A percentile compares a stretch with the other conserved stretches of the same genome.
These are phyloP conservation scores for Brassica carinata DNA, from an alignment of 345 rosid genomes.

Conservation along the genomic window DNA sequence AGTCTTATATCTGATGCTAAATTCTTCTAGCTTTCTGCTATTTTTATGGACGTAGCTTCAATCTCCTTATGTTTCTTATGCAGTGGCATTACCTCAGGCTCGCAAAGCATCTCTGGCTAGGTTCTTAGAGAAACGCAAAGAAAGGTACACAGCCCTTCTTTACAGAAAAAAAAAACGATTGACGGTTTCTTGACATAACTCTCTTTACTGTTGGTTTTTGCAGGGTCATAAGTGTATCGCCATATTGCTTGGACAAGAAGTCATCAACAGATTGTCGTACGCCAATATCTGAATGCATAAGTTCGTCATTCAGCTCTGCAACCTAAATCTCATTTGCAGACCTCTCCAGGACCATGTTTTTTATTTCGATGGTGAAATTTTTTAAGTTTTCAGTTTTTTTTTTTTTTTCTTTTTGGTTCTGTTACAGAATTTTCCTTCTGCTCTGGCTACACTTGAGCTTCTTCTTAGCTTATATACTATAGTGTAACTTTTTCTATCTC, in stretches of 20 bases:
- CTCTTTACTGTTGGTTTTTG: constrained; percentile 4
- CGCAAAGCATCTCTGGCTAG: constrained; percentile 85
- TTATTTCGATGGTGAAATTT: neutral
- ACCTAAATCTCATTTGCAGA: constrained; percentile 37
- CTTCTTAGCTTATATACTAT: constrained; percentile 31
- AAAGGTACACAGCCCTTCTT: constrained; percentile 51
- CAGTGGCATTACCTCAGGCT: constrained; percentile 77
- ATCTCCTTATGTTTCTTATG: constrained; percentile 10
- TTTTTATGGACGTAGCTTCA: neutral
- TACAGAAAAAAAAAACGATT: constrained; percentile 15
- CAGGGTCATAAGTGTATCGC: constrained; percentile 53
- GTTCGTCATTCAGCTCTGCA: constrained; percentile 45
- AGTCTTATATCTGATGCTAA: neutral
- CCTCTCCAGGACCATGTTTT: constrained; percentile 9
- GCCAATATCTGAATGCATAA: constrained; percentile 37
- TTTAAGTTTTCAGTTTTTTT: neutral
- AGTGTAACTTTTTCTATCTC: constrained; percentile 1
- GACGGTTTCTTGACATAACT: constrained; percentile 19
- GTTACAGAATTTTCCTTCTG: neutral
- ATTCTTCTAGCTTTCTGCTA: neutral
- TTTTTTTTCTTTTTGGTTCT: neutral
- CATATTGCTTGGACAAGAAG: constrained; percentile 47
- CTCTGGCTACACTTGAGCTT: constrained; percentile 17
- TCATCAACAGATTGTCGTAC: constrained; percentile 37
- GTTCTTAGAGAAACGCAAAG: constrained; percentile 82